Conservation (phyloP, 768 basidiomycete species). For the Boletus rubropictus region DNA sequence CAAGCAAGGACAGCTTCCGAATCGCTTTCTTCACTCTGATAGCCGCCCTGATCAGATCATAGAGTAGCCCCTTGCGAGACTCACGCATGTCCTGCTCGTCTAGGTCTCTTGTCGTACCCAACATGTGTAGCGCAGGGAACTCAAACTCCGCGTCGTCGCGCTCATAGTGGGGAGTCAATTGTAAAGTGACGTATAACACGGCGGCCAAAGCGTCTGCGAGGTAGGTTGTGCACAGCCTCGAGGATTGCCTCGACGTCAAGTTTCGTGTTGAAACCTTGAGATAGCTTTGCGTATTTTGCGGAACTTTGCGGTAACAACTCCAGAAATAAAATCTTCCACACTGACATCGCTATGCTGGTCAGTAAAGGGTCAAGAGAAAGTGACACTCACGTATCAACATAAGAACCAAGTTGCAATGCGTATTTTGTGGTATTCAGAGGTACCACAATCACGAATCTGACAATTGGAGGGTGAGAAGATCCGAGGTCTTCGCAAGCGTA, state of each 20-base stretch:
- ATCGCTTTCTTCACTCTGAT: slow-evolving; percentile 57
- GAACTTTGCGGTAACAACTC: slow-evolving; percentile 30
- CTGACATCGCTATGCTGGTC: slow-evolving; percentile 30
- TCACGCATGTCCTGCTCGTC: slow-evolving; percentile 6
- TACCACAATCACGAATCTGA: slow-evolving; percentile 54
- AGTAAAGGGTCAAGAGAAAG: slow-evolving; percentile 20
- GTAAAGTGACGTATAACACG: slow-evolving; percentile 3
- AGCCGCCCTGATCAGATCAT: slow-evolving; percentile 49
- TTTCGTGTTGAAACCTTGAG: slow-evolving; percentile 38
- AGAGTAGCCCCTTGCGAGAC: slow-evolving; percentile 29
- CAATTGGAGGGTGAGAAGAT: slow-evolving; percentile 53
- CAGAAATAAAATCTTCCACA: slow-evolving; percentile 43
- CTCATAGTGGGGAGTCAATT: not conserved
- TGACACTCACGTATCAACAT: slow-evolving; percentile 51
- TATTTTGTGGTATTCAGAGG: slow-evolving; percentile 78
- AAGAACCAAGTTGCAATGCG: slow-evolving; percentile 52
- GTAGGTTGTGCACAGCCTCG: slow-evolving; percentile 36
- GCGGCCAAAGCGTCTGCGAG: not conserved
- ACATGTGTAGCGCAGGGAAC: slow-evolving; percentile 1
- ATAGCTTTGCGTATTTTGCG: slow-evolving; percentile 43
- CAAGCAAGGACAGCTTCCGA: slow-evolving; percentile 63
- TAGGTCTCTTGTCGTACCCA: not conserved
- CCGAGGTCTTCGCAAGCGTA: slow-evolving; percentile 60
- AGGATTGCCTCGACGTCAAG: slow-evolving; percentile 55
- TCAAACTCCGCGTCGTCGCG: not conserved